Conservation (phyloP, 2,329 filamentous ascomycete species). For the Lasiodiplodia theobromae region DNA sequence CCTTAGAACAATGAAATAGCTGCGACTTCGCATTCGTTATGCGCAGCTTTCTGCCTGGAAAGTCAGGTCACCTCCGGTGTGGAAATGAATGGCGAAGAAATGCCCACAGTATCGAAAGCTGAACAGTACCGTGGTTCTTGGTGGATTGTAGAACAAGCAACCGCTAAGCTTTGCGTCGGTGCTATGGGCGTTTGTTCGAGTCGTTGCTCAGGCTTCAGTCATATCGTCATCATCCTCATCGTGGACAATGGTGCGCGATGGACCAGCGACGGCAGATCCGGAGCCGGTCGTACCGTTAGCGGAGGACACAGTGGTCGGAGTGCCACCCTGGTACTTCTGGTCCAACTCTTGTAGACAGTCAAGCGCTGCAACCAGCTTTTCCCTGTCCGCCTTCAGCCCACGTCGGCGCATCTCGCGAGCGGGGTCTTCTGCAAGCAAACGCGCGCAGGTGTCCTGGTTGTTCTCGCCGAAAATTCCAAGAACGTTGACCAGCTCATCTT, state of each 20-base stretch:
- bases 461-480: background rate
- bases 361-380: conserved; percentile 40
- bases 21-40: background rate
- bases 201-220: background rate
- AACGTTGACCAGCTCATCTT: conserved; percentile 37
- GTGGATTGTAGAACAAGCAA: background rate
- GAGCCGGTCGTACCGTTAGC: background rate
- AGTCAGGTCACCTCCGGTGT: too few species aligned
- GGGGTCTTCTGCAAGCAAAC: conserved; percentile 45
- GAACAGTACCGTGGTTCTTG: background rate
- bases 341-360: conserved; percentile 32
- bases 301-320: background rate
- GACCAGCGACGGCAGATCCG: background rate
- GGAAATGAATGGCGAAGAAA: background rate
- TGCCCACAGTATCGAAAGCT: background rate
- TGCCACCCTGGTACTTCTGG: conserved; percentile 28
- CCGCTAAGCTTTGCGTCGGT: too few species aligned
- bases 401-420: conserved; percentile 38
- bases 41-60: background rate
- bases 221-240: background rate
- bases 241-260: background rate
- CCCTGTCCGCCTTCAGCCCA: conserved; percentile 38
- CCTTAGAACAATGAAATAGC: background rate
- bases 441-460: conserved; percentile 30
- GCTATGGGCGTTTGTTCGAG: background rate